Evolutionary conservation across 208 protist species (phyloP), one percentile per base, ranked within the genome.

Genomic region (Acanthamoeba sp.): DNA sequence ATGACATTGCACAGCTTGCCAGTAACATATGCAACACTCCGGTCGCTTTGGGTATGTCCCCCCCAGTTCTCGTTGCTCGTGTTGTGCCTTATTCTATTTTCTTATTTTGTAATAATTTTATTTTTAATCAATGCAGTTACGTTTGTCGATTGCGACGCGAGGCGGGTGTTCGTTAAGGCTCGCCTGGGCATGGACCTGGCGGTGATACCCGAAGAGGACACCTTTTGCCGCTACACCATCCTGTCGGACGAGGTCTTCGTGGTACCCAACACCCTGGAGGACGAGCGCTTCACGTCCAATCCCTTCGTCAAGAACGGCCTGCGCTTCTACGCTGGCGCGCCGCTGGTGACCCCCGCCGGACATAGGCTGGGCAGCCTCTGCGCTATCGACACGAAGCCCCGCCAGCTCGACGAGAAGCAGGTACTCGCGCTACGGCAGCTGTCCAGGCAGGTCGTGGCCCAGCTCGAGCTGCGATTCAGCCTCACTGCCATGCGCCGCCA

Each of bases 301-400:
- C 80, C 80, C 4, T 6, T 88, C 20, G 80, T 88, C 14, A 29
- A 38, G 20, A 40, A 22, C 48, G 48, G 34, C 0, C 73, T 88
- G 4, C 38, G 80, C 5, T 88, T 88, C 80, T 88, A 88, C 80
- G 80, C 80, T n/a, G 80, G 80, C 52, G 80, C 80, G 27, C 80
- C 80, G 45, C 52, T 88, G 40, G 27, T 88, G 27, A 62, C 80
- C n/a, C 52, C 80, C 48, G 52, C 5, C 20, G 52, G 52, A 0
- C 24, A 88, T 24, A 22, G 52, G 36, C 80, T 88, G 24, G 80
- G 80, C 52, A 88, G 29, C 6, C 36, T 80, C 14, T 80, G 71
- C 40, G 71, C 48, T 2, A 42, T 80, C 71, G 71, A 80, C 71
- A 80, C 12, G 71, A 18, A 48, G 7, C 71, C 71, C 36, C 71